Evolutionary conservation across 164 flowering plant species (phyloP).

Genomic region (Vitis riparia): DNA sequence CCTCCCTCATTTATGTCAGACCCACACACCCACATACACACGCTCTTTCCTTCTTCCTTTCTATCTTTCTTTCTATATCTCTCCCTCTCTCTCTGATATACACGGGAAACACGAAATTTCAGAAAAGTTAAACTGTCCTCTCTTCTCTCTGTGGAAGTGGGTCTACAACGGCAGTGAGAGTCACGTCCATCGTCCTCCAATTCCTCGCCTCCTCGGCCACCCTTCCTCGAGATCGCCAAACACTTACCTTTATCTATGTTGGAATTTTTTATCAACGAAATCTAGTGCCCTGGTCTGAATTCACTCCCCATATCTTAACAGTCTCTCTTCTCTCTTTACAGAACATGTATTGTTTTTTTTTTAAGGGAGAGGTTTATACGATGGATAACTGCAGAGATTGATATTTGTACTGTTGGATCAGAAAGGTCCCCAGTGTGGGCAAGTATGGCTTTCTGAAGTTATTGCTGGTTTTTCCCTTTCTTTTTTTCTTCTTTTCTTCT

Average conservation of each 20-base stretch:
- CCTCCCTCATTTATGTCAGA: constrained; percentile 18
- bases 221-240: constrained; percentile 23
- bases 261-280: constrained; percentile 3
- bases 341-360: neutral
- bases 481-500: no score
- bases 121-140: neutral
- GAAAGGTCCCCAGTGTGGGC: neutral
- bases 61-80: neutral
- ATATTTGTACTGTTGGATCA: constrained; percentile 5
- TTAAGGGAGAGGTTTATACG: neutral
- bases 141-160: constrained; percentile 9
- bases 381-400: neutral
- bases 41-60: neutral
- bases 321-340: neutral
- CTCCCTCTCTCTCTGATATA: neutral
- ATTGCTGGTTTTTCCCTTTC: neutral
- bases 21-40: neutral
- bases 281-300: neutral
- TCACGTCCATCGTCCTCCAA: constrained; percentile 23
- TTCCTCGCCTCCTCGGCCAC: constrained; percentile 14
- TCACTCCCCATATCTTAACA: neutral
- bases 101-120: neutral
- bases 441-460: constrained; percentile 18
- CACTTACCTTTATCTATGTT: constrained; percentile 9
- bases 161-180: constrained; percentile 6